These are phyloP conservation scores for Evansstolkia leycettana DNA, from an alignment of 495 filamentous ascomycete species.

Conservation along the genomic window DNA sequence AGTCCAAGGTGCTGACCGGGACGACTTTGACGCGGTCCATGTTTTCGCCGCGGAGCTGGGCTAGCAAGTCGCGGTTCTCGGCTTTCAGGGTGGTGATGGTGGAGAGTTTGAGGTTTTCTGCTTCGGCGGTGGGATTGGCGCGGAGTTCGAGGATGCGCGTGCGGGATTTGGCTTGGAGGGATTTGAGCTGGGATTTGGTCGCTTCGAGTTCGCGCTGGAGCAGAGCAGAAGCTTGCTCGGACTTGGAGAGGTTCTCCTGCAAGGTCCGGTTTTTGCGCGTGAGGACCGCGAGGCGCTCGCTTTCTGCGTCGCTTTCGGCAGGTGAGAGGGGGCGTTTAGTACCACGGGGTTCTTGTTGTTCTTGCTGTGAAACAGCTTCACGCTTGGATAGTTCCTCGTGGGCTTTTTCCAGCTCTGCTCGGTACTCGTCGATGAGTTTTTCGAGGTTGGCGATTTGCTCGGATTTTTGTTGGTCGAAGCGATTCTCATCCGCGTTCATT, in stretches of 20 bases:
- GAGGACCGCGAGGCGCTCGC: constrained; percentile 71
- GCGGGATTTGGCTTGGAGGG: constrained; percentile 58
- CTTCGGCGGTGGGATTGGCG: constrained; percentile 77
- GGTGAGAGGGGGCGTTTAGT: constrained; percentile 39
- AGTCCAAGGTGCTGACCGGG: constrained; percentile 66
- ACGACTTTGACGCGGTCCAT: constrained; percentile 41
- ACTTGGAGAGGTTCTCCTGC: constrained; percentile 58
- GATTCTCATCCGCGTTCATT: constrained; percentile 55
- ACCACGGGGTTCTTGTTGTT: constrained; percentile 19
- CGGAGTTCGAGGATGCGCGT: constrained; percentile 80
- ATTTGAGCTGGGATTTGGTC: constrained; percentile 52
- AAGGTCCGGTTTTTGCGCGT: constrained; percentile 73
- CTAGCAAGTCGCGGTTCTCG: constrained; percentile 75
- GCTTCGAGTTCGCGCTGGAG: constrained; percentile 67
- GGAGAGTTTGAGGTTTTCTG: constrained; percentile 66
- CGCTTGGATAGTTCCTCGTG: constrained; percentile 57
- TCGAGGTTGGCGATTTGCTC: constrained; percentile 74
- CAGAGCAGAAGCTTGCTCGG: constrained; percentile 52
- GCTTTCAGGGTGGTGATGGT: constrained; percentile 64
- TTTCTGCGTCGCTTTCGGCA: constrained; percentile 52
- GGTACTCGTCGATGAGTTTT: constrained; percentile 74
- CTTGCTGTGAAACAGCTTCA: constrained; percentile 31
- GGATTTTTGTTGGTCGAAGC: constrained; percentile 61
- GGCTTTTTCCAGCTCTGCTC: constrained; percentile 64
- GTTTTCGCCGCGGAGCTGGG: constrained; percentile 49